These are phyloP conservation scores for Tetracladium setigerum DNA, from an alignment of 495 filamentous ascomycete species.

Conservation along the genomic window DNA sequence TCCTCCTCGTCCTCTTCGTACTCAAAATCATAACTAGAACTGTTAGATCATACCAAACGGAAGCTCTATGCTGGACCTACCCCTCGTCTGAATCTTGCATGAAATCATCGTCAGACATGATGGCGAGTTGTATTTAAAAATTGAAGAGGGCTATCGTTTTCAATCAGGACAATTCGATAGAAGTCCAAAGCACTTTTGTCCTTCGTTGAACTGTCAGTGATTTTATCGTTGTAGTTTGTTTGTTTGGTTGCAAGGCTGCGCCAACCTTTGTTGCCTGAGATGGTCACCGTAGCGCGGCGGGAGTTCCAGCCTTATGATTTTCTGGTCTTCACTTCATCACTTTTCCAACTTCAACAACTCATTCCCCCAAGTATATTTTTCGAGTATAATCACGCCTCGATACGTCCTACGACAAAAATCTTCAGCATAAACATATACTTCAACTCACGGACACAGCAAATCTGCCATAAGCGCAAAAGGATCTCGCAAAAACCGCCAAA, in stretches of 20 bases:
- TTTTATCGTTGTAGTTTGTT: slow-evolving; percentile 4
- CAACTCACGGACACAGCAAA: not conserved
- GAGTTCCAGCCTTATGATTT: slow-evolving; percentile 1
- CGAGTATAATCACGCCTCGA: no score
- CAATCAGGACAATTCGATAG: not conserved
- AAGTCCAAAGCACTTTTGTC: not conserved
- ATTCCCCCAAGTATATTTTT: no score
- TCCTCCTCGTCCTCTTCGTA: slow-evolving; percentile 90
- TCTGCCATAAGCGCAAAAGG: not conserved
- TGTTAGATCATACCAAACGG: slow-evolving; percentile 6
- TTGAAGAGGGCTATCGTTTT: not conserved
- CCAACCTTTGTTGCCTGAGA: slow-evolving; percentile 10
- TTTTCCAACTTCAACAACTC: no score
- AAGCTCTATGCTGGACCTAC: slow-evolving; percentile 28
- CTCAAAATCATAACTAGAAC: slow-evolving; percentile 82
- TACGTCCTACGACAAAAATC: no score
- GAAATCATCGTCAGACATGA: slow-evolving; percentile 89
- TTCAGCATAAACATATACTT: not conserved
- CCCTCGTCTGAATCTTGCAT: slow-evolving; percentile 98
- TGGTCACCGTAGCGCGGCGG: not conserved
- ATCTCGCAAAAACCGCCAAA: slow-evolving; percentile 30
- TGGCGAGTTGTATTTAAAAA: not conserved
- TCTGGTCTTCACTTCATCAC: not conserved
- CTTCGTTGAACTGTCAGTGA: slow-evolving; percentile 4
- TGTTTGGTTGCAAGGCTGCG: slow-evolving; percentile 13